Conservation (phyloP, 148 eudicot species). For the Rhododendron simsii region DNA sequence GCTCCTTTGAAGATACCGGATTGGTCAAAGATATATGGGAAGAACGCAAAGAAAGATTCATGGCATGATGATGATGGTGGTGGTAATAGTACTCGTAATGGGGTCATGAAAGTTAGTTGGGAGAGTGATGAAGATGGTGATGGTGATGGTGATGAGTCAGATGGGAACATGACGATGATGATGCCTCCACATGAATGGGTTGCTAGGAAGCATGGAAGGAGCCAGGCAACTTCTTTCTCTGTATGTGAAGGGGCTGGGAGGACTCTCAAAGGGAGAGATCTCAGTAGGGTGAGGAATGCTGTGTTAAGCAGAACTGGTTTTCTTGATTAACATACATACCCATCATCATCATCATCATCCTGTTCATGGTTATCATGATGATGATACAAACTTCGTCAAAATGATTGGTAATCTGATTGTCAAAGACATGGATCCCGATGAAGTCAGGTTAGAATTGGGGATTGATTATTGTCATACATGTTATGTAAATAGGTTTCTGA, state of each 20-base stretch:
- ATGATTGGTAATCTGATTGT: constrained; percentile 1
- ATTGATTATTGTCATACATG: not conserved
- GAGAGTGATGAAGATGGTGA: constrained; percentile 32
- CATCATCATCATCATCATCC: not conserved
- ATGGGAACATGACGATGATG: constrained; percentile 23
- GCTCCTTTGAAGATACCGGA: constrained; percentile 75
- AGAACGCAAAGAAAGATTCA: constrained; percentile 16
- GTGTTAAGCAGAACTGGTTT: constrained; percentile 54
- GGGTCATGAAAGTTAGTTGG: constrained; percentile 10
- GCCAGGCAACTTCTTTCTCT: constrained; percentile 45
- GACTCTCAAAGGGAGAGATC: constrained; percentile 80
- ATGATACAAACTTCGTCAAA: not conserved
- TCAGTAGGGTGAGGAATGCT: constrained; percentile 65
- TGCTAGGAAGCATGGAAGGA: constrained; percentile 50
- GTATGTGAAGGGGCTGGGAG: constrained; percentile 83
- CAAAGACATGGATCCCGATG: not conserved
- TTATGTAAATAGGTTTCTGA: not conserved
- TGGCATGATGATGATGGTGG: constrained; percentile 17
- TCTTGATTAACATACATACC: constrained; percentile 16
- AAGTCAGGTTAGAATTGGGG: not conserved
- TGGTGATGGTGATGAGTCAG: constrained; percentile 28
- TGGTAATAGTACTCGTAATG: constrained; percentile 4
- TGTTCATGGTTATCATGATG: constrained; percentile 1
- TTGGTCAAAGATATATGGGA: constrained; percentile 70
- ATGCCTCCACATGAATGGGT: constrained; percentile 74